A percentile compares a stretch with the other conserved stretches of the same genome.
Conservation (phyloP, 495 filamentous ascomycete species). For the Staphylotrichum longicolle region DNA sequence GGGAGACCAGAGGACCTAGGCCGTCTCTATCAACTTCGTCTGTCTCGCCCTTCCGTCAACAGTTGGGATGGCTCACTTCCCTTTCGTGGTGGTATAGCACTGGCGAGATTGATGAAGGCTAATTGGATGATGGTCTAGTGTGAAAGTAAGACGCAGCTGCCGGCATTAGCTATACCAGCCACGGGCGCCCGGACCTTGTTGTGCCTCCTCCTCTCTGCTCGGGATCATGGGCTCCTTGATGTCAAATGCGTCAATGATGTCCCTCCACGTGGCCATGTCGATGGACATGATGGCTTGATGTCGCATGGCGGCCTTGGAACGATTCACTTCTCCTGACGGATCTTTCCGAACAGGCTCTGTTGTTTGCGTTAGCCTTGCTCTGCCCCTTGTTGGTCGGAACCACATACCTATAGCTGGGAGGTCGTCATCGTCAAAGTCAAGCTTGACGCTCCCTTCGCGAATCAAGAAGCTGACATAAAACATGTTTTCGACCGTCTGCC, state of each 20-base stretch:
- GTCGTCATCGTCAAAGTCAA: conserved; percentile 60
- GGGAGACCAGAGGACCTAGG: too few species aligned
- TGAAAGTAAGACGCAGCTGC: neutral
- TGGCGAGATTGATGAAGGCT: too few species aligned
- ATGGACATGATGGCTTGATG: conserved; percentile 83
- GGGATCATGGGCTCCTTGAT: conserved; percentile 79
- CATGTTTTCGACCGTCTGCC: conserved; percentile 94
- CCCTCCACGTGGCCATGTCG: conserved; percentile 77
- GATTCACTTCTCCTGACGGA: neutral
- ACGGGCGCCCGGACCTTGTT: conserved; percentile 52
- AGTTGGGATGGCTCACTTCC: too few species aligned
- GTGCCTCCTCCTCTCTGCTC: conserved; percentile 64
- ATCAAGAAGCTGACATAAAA: conserved; percentile 97
- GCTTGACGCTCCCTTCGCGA: conserved; percentile 71
- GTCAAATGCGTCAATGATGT: conserved; percentile 68
- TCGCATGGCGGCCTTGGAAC: conserved; percentile 50
- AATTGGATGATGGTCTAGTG: too few species aligned
- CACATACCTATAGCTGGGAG: conserved; percentile 72
- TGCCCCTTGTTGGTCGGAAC: conserved; percentile 8
- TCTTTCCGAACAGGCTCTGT: conserved; percentile 19
- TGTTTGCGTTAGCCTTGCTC: conserved; percentile 6
- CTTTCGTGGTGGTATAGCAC: too few species aligned
- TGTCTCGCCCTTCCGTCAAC: too few species aligned
- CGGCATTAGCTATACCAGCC: conserved; percentile 71
- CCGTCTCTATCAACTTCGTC: too few species aligned